phyloP scores from a whole-genome alignment of 352 stramenopile species.

The Pythium biforme region DNA sequence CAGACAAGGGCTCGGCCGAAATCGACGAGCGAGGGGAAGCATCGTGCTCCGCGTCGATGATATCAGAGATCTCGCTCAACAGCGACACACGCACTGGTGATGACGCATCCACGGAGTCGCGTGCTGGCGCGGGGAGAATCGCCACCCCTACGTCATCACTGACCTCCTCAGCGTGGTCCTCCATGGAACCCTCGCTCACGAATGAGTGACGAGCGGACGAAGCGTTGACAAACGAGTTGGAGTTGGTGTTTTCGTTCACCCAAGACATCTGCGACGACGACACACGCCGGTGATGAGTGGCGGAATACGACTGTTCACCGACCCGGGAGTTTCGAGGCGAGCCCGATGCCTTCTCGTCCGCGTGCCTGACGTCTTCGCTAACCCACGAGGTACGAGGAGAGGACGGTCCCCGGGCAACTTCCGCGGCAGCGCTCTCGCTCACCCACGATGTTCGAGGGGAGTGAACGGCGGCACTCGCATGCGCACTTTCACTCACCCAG shows the following conservation, averaged over 20 bases:
- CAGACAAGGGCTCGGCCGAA: background rate
- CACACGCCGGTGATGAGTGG: background rate
- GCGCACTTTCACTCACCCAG: background rate
- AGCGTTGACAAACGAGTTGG: constrained; percentile 17
- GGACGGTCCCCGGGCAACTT: background rate
- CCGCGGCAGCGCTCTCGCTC: background rate
- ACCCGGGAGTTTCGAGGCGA: constrained; percentile 11
- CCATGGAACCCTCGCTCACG: constrained; percentile 19
- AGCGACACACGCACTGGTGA: constrained; percentile 4
- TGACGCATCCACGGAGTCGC: constrained; percentile 1
- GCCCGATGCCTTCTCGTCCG: background rate
- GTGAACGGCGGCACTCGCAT: background rate
- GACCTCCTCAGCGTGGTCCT: background rate
- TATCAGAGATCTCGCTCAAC: constrained; percentile 15
- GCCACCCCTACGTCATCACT: constrained; percentile 5
- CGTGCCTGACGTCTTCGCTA: background rate
- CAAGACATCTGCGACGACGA: constrained; percentile 12
- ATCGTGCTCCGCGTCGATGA: constrained; percentile 5
- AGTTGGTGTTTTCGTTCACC: constrained; percentile 13
- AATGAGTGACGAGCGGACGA: constrained; percentile 21
- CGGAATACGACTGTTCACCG: constrained; percentile 2
- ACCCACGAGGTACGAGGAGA: background rate
- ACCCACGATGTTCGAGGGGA: background rate
- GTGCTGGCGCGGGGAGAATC: constrained; percentile 4
- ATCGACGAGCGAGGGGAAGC: constrained; percentile 12